Conservation (phyloP, 345 rosid species). For the Eucalyptus cloeziana region DNA sequence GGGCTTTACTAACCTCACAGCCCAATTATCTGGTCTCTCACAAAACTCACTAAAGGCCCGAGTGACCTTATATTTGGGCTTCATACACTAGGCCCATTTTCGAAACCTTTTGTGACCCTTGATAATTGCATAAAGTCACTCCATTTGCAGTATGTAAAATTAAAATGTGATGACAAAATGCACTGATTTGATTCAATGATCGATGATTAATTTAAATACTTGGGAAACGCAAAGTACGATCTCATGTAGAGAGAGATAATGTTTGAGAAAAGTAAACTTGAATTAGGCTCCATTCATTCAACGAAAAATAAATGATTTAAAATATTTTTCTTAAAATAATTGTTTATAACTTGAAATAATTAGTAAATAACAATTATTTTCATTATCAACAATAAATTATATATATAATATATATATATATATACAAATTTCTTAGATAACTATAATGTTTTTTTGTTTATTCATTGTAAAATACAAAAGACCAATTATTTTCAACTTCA, state of each 20-base stretch:
- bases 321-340: neutral
- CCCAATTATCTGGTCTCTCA: neutral
- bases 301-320: accelerated
- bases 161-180: neutral
- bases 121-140: neutral
- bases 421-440: neutral
- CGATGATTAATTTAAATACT: neutral
- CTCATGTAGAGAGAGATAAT: neutral
- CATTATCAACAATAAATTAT: neutral
- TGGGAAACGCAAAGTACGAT: neutral
- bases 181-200: neutral
- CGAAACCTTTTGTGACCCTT: neutral
- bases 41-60: neutral
- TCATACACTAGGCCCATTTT: neutral
- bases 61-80: neutral
- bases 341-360: neutral
- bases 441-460: neutral
- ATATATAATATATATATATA: neutral
- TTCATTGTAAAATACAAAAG: neutral
- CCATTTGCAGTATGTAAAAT: neutral
- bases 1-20: neutral
- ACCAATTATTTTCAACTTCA: neutral
- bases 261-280: neutral
- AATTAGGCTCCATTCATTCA: neutral
- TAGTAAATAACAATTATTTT: neutral